A percentile compares a stretch with the other conserved stretches of the same genome.
Evolutionary conservation across 164 flowering plant species (phyloP).

Genomic region (Cinnamomum chago): DNA sequence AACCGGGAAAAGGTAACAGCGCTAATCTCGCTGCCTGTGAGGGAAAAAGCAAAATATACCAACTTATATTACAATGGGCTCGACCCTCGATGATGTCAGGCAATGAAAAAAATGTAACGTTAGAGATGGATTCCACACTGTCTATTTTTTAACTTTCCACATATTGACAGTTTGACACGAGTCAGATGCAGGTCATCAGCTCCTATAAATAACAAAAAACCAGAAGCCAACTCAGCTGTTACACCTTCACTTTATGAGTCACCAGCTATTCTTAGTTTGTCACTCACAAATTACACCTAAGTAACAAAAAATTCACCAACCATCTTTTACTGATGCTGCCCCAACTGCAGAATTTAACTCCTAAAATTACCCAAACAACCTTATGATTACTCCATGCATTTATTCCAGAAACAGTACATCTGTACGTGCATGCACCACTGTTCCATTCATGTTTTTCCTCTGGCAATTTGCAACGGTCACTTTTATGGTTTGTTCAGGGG

Average conservation of each 20-base stretch:
- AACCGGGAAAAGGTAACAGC: neutral
- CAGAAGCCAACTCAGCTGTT: neutral
- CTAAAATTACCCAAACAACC: too few relatives aligned
- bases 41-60: neutral
- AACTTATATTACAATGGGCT: neutral
- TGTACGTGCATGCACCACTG: neutral
- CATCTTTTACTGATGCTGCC: neutral
- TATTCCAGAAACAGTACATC: too few relatives aligned
- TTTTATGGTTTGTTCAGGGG: conserved; percentile 6
- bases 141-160: neutral
- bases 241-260: neutral
- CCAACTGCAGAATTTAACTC: too few relatives aligned
- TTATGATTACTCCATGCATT: too few relatives aligned
- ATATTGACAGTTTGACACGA: neutral
- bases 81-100: neutral
- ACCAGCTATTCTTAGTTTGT: neutral
- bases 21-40: neutral
- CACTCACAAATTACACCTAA: neutral
- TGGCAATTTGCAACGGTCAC: conserved; percentile 8
- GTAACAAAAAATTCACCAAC: neutral
- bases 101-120: conserved; percentile 1
- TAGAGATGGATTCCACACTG: neutral
- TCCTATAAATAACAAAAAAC: neutral
- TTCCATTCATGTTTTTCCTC: too few relatives aligned
- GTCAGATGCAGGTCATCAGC: too few relatives aligned